Evolutionary conservation across 1,139 yeast species (phyloP).

Genomic region (Diutina siamensis): DNA sequence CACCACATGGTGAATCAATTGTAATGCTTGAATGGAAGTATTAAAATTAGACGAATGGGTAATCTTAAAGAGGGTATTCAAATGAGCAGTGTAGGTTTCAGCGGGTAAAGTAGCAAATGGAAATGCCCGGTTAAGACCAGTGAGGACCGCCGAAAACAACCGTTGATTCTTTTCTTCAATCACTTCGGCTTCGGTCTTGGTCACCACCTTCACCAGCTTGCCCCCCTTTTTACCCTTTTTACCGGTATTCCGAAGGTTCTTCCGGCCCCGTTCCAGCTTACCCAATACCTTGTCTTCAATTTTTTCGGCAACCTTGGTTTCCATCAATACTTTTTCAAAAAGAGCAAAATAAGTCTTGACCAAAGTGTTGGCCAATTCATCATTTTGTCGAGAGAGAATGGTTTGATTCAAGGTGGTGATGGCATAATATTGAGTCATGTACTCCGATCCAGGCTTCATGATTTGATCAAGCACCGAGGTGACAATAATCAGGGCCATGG

Average conservation of each 20-base stretch:
- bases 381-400: conserved; percentile 67
- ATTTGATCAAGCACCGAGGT: conserved; percentile 74
- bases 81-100: conserved; percentile 62
- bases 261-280: conserved; percentile 36
- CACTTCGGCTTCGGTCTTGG: conserved; percentile 58
- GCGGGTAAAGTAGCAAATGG: conserved; percentile 78
- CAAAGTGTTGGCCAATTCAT: conserved; percentile 66
- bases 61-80: conserved; percentile 75
- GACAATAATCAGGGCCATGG: conserved; percentile 76
- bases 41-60: conserved; percentile 93
- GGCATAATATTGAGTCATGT: conserved; percentile 82
- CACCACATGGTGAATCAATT: conserved; percentile 69
- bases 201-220: conserved; percentile 51
- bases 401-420: conserved; percentile 87
- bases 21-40: conserved; percentile 87
- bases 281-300: conserved; percentile 28
- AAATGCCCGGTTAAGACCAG: conserved; percentile 94
- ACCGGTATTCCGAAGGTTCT: conserved; percentile 40
- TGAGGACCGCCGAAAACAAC: conserved; percentile 78
- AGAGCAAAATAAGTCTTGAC: conserved; percentile 78
- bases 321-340: conserved; percentile 72
- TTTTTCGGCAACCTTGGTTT: conserved; percentile 40
- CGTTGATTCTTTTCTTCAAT: conserved; percentile 78
- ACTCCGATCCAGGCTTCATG: conserved; percentile 66
- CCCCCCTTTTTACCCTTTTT: conserved; percentile 69